A percentile compares a stretch with the other conserved stretches of the same genome.
Conservation (phyloP, 495 filamentous ascomycete species). For the Hypoxylon crocopeplum region DNA sequence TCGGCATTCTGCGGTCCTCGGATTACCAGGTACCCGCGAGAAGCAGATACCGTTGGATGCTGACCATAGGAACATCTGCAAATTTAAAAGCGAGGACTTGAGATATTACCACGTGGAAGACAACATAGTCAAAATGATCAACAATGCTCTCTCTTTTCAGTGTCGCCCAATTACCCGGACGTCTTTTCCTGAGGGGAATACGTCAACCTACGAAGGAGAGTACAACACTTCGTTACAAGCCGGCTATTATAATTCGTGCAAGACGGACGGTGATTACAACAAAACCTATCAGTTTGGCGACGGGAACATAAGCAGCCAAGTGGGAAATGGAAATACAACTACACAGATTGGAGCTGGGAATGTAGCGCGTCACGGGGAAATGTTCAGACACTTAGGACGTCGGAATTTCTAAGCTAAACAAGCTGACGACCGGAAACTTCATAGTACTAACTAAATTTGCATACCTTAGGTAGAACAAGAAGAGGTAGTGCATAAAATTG, state of each 20-base stretch:
- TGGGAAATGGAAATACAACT: slow-evolving; percentile 7
- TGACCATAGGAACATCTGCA: slow-evolving; percentile 42
- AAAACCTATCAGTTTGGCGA: slow-evolving; percentile 9
- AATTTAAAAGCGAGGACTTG: slow-evolving; percentile 33
- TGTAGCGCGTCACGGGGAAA: not conserved
- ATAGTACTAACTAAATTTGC: no score
- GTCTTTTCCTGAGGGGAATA: not conserved
- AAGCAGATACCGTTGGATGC: slow-evolving; percentile 32
- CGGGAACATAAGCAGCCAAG: not conserved
- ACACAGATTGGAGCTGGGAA: not conserved
- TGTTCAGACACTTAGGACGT: no score
- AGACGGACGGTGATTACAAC: slow-evolving; percentile 2
- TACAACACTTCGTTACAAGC: slow-evolving; percentile 4
- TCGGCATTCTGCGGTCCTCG: slow-evolving; percentile 35
- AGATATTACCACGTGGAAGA: slow-evolving; percentile 37
- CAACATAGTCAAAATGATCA: slow-evolving; percentile 31
- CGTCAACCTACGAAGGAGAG: not conserved
- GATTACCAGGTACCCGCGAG: slow-evolving; percentile 37
- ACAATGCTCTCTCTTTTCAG: no score
- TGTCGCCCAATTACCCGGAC: not conserved
- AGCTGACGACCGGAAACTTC: no score
- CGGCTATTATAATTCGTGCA: slow-evolving; percentile 3
- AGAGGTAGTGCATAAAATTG: no score
- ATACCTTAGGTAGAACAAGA: no score
- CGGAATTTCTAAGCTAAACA: no score